Evolutionary conservation across 2,329 filamentous ascomycete species (phyloP), one percentile per base, ranked within the genome.

Genomic region (Hawksworthiomyces lignivorus): DNA sequence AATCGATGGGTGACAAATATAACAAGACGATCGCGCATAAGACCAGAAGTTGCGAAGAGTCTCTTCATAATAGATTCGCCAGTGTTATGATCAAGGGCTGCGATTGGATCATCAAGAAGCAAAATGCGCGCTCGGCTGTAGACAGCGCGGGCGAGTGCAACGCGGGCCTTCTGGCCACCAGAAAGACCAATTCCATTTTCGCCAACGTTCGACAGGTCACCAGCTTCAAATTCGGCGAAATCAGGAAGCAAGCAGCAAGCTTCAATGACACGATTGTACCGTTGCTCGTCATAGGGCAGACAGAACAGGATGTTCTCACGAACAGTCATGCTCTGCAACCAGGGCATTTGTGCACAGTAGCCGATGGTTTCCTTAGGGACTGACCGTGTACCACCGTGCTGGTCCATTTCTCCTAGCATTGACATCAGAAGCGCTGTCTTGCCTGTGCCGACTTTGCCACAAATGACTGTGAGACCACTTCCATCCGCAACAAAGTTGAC

Each of bases 1-100:
- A 89, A 81, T 28, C 81, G 72, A 56, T 88, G 84, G 0, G 87
- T 88, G 36, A 90, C 85, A 31, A 88, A 76, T n/a, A 92, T 75
- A 0, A 86, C 80, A 0, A 83, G 85, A 6, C 85, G 73, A 0
- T 74, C 73, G 17, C 73, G 69, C 47, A 55, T 58, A n/a, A 63
- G 48, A 4, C 50, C 50, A 8, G 56, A 56, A 1, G 56, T 52
- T 0, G 47, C 41, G 39, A 87, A 68, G 50, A 65, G 72, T 59
- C 66, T 75, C 48, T 63, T 75, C 71, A 95, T 52, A 58, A 67
- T 86, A 52, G 55, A 73, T 57, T 61, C 75, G 0, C 75, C 76
- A 0, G 78, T 82, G 21, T 77, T 69, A 41, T 81, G 76, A 34
- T 82, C 78, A 8, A 82, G 57, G 0, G 78, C 73, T 3, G 78